Evolutionary conservation across 1,284 basidiomycete species (phyloP), one percentile per base, ranked within the genome.

Genomic region (Moesziomyces sp.): DNA sequence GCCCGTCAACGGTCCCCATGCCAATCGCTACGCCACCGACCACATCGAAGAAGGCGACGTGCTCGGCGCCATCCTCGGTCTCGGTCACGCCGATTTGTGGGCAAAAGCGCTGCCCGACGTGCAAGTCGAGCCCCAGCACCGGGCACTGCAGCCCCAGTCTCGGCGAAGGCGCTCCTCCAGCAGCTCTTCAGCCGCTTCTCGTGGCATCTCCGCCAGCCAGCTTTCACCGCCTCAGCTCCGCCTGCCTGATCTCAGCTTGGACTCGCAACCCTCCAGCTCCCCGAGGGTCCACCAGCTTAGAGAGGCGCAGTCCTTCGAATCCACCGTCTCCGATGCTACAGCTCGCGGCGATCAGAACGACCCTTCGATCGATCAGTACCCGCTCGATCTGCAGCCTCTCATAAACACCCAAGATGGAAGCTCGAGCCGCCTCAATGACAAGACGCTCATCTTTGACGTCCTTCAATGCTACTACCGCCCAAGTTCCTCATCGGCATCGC

Each of bases 41-140:
- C 43, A 72, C 28, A 66, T 81, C 23, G 55, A 78, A 24, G 69
- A 75, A 24, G 79, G 79, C 19, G 79, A 81, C 30, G 78, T 81
- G 21, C 67, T 81, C 13, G 78, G 79, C 7, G 79, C 79, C 19
- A 67, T 81, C 14, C 70, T 81, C n/a, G 77, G 75, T n/a, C 60
- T 80, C 18, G 51, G 73, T 14, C 57, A 75, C 43, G 56, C 53
- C 11, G 73, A 74, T 23, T 23, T 65, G 14, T 64, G 65, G 71
- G 30, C 60, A 16, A 62, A 52, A 26, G 26, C 48, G 23, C 54
- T 43, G 7, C 38, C 49, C 18, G 53, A 44, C 4, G 13, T 49
- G 10, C 42, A 45, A 26, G 30, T 16, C 16, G 16, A 42, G 28
- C 45, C 50, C 8, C 38, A 51, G 8, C 19, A 13, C 13, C 49